Evolutionary conservation across 176 grass and related monocot genomes (phyloP).

Genomic region (Tillandsia fasciculata): DNA sequence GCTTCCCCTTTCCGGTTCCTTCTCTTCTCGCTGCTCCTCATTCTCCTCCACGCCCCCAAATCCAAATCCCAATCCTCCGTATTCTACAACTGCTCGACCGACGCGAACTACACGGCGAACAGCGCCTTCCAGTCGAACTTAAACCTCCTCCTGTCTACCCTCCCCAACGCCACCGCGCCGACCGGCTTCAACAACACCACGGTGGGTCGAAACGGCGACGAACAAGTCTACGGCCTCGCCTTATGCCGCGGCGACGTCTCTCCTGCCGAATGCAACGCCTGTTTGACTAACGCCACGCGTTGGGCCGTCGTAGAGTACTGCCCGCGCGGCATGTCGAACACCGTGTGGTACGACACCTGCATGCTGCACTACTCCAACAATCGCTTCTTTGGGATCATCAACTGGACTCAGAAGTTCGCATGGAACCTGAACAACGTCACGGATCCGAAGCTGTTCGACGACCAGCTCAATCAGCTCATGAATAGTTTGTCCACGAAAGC

Average conservation of each 20-base stretch:
- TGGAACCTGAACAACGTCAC: neutral
- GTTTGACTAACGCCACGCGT: neutral
- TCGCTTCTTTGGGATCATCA: neutral
- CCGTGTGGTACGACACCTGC: slow-evolving; percentile 20
- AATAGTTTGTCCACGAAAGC: neutral
- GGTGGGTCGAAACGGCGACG: too few species aligned
- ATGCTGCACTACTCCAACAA: slow-evolving; percentile 15
- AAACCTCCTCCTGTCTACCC: too few species aligned
- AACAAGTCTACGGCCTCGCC: slow-evolving; percentile 14
- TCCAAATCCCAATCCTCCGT: too few species aligned
- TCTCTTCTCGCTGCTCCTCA: too few species aligned
- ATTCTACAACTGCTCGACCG: too few species aligned
- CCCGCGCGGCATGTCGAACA: neutral
- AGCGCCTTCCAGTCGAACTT: too few species aligned
- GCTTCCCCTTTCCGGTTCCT: too few species aligned
- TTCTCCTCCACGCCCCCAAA: too few species aligned
- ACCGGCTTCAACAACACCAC: too few species aligned
- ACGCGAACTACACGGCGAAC: too few species aligned
- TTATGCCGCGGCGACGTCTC: slow-evolving; percentile 16
- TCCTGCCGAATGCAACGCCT: neutral
- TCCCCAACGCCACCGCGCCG: too few species aligned
- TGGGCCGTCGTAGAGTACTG: neutral
- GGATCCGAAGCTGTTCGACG: neutral
- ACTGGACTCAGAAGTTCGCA: neutral
- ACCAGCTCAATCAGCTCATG: neutral